Base-by-base conservation (phyloP, 1,139 yeast species). In the Zygoascus hellenicus region DNA sequence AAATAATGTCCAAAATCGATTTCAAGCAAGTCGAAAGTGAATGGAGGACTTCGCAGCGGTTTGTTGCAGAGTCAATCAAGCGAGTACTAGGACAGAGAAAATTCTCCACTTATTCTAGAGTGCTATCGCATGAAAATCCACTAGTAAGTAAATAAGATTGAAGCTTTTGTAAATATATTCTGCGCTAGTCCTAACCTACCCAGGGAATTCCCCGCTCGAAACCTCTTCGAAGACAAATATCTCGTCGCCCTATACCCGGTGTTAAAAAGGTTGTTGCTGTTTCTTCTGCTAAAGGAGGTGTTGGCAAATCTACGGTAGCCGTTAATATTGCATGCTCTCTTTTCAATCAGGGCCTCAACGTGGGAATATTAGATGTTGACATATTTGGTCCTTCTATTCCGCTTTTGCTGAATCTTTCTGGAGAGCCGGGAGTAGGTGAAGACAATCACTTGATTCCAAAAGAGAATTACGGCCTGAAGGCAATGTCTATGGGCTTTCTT, bases 401-500 rank as follows among this genome's bases (percentile, higher is more conserved):
- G 0, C 79, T 78, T 53, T 67, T 87, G 54, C 70, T 87, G 65
- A 77, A 77, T 29, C 68, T 85, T 14, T 57, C 69, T 0, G 90
- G 67, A 6, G 66, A 62, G 44, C 66, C 95, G 0, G 62, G 86
- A 17, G 58, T 84, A 16, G 69, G 80, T 0, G 66, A 66, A 2
- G 64, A 64, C 11, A 89, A 89, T 0, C 76, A 75, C 55, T 67
- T 87, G 5, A 61, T 82, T 0, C 96, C 96, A 0, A 64, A 86
- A 56, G 64, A 74, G n/a, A 87, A 86, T 58, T 85, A 82, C 55
- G 96, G 96, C 0, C 63, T 87, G 1, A 81, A 83, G 55, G 79
- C 92, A 4, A 87, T 87, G 96, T 85, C 95, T 0, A 87, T 87
- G 95, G 96, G 96, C 0, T 86, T 82, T 58, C 67, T 87, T 55